Base-by-base conservation (phyloP, 2,329 filamentous ascomycete species). In the Ascocoryne sarcoides region DNA sequence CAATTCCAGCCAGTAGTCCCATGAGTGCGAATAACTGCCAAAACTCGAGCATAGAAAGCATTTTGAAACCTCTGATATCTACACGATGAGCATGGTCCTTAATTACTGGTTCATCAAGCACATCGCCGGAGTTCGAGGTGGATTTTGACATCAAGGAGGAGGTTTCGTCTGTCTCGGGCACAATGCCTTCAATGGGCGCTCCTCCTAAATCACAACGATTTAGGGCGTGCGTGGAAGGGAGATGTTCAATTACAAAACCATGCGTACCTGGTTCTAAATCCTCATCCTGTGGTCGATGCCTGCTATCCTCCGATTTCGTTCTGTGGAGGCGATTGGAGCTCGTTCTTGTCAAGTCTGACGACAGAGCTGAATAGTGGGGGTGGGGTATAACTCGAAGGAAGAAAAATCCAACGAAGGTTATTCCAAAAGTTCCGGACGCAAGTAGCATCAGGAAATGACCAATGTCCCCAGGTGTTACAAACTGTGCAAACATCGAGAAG, bases 21-120 rank as follows among this genome's bases (percentile, higher is more conserved):
- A 98, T 85, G 51, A 95, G 79, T 42, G 75, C 63, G 62, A 93
- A 96, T 19, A 94, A 66, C 56, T 93, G 84, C 88, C 89, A 96
- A 62, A 96, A 98, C 50, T 93, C 83, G 35, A 79, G 55, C 45
- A 74, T 78, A 39, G 68, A 69, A 21, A 95, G 65, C 58, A 98
- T 71, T 12, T 74, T 72, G 57, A 87, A 68, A 49, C 92, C 92
- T 59, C 90, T 85, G 58, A 96, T 83, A 78, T 96, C 92, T 86
- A 84, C 64, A 71, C 80, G 79, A 65, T 82, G 82, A 70, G 79
- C 82, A 69, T 79, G 76, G 70, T 79, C 71, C 63, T 78, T 71
- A 75, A 82, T 70, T 64, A 67, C 57, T 41, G 67, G 66, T 53
- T 69, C 64, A 49, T 64, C 57, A 44, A 62, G 49, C 36, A 70